Conservation (phyloP, 805 yeast species). For the Yarrowia yakushimensis region DNA sequence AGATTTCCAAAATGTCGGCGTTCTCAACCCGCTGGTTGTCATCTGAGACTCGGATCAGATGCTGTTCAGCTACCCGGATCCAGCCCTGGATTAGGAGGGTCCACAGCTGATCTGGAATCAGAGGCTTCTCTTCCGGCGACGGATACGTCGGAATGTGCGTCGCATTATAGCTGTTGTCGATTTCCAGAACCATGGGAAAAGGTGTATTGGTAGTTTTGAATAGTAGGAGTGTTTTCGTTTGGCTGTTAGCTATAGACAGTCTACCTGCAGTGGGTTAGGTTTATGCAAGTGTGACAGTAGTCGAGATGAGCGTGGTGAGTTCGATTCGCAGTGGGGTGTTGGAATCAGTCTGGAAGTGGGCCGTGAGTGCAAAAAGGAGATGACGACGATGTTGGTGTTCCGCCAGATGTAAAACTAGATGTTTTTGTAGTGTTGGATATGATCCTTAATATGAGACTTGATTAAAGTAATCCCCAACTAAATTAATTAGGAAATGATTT, state of each 20-base stretch:
- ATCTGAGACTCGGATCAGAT: slow-evolving; percentile 9
- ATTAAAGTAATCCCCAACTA: too few relatives aligned
- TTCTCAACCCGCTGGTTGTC: slow-evolving; percentile 17
- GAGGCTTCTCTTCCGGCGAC: not conserved
- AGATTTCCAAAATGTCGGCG: slow-evolving; percentile 15
- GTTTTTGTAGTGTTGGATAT: too few relatives aligned
- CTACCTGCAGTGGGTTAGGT: not conserved
- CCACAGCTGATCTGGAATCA: not conserved
- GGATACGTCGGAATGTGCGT: not conserved
- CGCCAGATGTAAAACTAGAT: too few relatives aligned
- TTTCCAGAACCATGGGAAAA: slow-evolving; percentile 1
- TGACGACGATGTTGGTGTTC: not conserved
- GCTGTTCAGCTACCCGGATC: slow-evolving; percentile 4
- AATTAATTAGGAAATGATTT: too few relatives aligned
- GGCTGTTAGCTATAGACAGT: not conserved
- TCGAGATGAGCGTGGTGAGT: not conserved
- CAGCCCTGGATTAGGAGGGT: not conserved
- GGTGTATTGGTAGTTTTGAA: not conserved
- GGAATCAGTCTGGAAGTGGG: not conserved
- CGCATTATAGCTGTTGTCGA: slow-evolving; percentile 5
- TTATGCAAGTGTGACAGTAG: slow-evolving; percentile 17
- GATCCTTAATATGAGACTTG: too few relatives aligned
- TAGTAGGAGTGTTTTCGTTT: not conserved
- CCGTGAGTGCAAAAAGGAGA: too few relatives aligned
- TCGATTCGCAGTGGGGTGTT: not conserved